These are phyloP conservation scores for Cyberlindnera meyerae DNA, from an alignment of 805 yeast species.

Conservation along the genomic window DNA sequence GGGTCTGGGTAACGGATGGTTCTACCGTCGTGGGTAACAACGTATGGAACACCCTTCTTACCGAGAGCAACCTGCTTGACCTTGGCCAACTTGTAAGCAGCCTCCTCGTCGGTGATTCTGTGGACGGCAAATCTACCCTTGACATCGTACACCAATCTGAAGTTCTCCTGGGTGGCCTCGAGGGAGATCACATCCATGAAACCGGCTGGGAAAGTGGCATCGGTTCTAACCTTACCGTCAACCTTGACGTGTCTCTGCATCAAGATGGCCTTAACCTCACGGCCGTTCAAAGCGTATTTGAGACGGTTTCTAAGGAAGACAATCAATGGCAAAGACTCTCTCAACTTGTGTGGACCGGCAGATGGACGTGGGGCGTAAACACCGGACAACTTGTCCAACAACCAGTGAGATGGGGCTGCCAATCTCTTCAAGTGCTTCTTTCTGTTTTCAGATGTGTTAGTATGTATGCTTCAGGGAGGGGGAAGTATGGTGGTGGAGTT, in stretches of 20 bases:
- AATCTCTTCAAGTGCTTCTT: constrained; percentile 99
- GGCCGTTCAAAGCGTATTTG: constrained; percentile 98
- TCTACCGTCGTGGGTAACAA: constrained; percentile 99
- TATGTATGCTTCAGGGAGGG: no score
- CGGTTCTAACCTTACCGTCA: constrained; percentile 99
- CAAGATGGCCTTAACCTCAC: constrained; percentile 96
- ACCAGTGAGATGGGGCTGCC: constrained; percentile 99
- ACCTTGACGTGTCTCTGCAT: constrained; percentile 98
- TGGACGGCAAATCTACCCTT: constrained; percentile 99
- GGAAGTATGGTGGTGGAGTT: no score
- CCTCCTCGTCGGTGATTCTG: constrained; percentile 99
- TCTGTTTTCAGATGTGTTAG: constrained; percentile 40
- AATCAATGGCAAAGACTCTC: constrained; percentile 96
- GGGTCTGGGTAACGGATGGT: constrained; percentile 99
- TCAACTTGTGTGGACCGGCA: constrained; percentile 98
- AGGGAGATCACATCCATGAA: constrained; percentile 98
- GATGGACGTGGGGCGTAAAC: constrained; percentile 99
- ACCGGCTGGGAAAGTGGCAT: constrained; percentile 98
- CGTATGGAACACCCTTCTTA: constrained; percentile 97
- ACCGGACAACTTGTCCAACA: constrained; percentile 99
- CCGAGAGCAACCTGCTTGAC: constrained; percentile 98
- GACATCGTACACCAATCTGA: constrained; percentile 97
- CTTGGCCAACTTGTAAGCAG: constrained; percentile 95
- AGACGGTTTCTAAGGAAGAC: constrained; percentile 97
- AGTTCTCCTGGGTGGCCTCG: constrained; percentile 98